phyloP scores from a whole-genome alignment of 805 yeast species.

The Lipomyces spencermartinsiae region DNA sequence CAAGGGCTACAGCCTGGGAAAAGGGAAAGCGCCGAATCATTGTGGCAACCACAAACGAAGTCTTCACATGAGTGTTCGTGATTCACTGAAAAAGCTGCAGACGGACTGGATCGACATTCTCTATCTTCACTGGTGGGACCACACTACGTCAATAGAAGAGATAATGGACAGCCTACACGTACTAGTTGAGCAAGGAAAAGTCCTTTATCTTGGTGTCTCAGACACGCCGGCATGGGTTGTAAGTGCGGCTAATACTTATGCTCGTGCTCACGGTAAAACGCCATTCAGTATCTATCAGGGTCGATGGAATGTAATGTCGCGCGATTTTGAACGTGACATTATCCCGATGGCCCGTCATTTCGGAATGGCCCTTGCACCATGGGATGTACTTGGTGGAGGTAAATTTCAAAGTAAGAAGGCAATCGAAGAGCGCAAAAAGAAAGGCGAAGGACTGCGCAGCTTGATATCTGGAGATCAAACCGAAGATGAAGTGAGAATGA shows the following conservation, averaged over 20 bases:
- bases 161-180: conserved; percentile 37
- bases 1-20: conserved; percentile 7
- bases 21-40: conserved; percentile 5
- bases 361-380: conserved; percentile 42
- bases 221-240: conserved; percentile 43
- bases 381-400: conserved; percentile 42
- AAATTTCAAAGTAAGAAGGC: conserved; percentile 37
- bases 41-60: conserved; percentile 7
- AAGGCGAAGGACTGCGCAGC: conserved; percentile 30
- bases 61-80: conserved; percentile 10
- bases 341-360: conserved; percentile 40
- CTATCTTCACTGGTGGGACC: conserved; percentile 43
- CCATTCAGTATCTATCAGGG: conserved; percentile 42
- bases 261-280: conserved; percentile 37
- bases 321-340: conserved; percentile 42
- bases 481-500: too few species aligned
- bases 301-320: conserved; percentile 36
- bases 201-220: conserved; percentile 40
- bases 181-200: conserved; percentile 35
- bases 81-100: conserved; percentile 28
- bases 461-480: neutral
- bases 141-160: conserved; percentile 39
- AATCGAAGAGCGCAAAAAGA: conserved; percentile 34
- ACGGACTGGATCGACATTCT: conserved; percentile 41
- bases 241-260: conserved; percentile 35